Base-by-base conservation (phyloP, 1,284 basidiomycete genomes). In the Ganoderma resinaceum region DNA sequence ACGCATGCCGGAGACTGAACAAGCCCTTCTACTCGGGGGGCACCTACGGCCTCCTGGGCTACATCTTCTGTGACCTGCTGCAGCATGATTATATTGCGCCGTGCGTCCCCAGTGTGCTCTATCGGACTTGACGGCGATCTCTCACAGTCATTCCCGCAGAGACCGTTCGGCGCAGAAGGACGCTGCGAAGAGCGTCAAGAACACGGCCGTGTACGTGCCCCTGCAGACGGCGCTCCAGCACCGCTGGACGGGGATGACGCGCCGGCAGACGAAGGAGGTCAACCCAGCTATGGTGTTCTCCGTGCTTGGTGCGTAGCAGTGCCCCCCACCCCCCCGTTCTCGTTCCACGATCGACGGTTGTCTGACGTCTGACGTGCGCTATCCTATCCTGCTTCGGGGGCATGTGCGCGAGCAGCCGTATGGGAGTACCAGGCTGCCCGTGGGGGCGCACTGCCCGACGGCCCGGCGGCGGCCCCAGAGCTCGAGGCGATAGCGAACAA, bases 31-130 rank as follows among this genome's bases (percentile, higher is more conserved):
- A 98, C 76, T 89, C 91, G 23, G 94, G 96, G 0, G 93, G 93
- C 11, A 91, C 93, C 14, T 96, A 95, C 78, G 97, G 97, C n/a
- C 85, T 97, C 69, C 84, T 92, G 61, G 98, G 97, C 7, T 99
- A 94, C 80, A 94, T 97, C 75, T 98, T 99, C 79, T 94, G 95
- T 69, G 97, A 99, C 79, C 86, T 99, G 60, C 85, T 96, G 66
- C 84, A 87, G 55, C 95, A 97, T 77, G 90, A 95, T 72, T 97
- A 93, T 78, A 88, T 98, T 70, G 84, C 89, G 67, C 89, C 89
- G 96, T 95, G 82, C 84, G 91, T 82, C 70, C 52, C 65, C 38
- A 4, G 18, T 49, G 49, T n/a, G 37, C 52, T 57, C 64, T 61
- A 70, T 65, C 33, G 63, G 38, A 35, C 65, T 68, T 64, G 52